Percentiles rank a stretch among this genome's conserved stretches.
Conservation (phyloP, 148 eudicot genomes). For the Silene conica region DNA sequence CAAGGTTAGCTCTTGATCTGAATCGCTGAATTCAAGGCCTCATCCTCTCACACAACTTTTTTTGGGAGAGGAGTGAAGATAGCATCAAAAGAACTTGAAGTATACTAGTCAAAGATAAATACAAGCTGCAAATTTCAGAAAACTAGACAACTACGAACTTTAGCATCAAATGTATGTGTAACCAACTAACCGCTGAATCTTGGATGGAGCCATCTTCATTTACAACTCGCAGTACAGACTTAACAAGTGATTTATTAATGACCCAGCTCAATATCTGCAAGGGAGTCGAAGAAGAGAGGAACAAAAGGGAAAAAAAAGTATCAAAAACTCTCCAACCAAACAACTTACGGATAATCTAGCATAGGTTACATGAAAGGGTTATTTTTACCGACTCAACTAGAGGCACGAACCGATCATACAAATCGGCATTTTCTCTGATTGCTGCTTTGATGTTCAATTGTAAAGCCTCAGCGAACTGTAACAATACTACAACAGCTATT, state of each 20-base stretch:
- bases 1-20: slow-evolving; percentile 7
- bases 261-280: slow-evolving; percentile 71
- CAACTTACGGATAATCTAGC: slow-evolving; percentile 3
- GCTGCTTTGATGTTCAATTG: slow-evolving; percentile 62
- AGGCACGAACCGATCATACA: slow-evolving; percentile 76
- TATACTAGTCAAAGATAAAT: background rate
- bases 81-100: slow-evolving; percentile 5
- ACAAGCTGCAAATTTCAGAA: background rate
- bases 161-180: background rate
- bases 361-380: slow-evolving; percentile 20
- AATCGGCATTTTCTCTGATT: slow-evolving; percentile 65
- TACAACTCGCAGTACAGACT: slow-evolving; percentile 60
- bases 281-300: slow-evolving; percentile 7
- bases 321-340: slow-evolving; percentile 20
- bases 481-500: slow-evolving; percentile 51
- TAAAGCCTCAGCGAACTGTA: slow-evolving; percentile 61
- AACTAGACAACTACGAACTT: background rate
- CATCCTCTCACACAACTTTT: background rate
- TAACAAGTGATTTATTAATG: slow-evolving; percentile 48
- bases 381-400: slow-evolving; percentile 53
- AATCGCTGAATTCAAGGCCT: background rate
- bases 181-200: slow-evolving; percentile 77
- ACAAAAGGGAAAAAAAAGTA: slow-evolving; percentile 11
- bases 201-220: slow-evolving; percentile 86
- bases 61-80: background rate